Evolutionary conservation across 495 filamentous ascomycete species (phyloP).

Genomic region (Daldinia bambusicola): DNA sequence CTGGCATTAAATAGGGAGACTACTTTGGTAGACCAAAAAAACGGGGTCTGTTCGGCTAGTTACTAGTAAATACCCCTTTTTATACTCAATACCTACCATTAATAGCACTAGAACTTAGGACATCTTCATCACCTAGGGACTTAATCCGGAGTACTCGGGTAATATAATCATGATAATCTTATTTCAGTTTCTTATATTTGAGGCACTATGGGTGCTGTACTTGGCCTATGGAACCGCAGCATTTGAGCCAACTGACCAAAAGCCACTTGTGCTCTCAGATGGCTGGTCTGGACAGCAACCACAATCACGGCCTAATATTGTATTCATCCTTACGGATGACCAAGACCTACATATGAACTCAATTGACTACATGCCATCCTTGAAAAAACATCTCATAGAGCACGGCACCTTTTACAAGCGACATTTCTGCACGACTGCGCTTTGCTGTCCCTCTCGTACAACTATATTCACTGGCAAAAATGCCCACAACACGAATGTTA

Average conservation of each 20-base stretch:
- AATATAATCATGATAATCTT: background rate
- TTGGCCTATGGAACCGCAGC: slow-evolving; percentile 14
- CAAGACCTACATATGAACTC: slow-evolving; percentile 71
- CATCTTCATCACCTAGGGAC: background rate
- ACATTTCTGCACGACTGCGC: slow-evolving; percentile 70
- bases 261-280: slow-evolving; percentile 11
- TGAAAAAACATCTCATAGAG: slow-evolving; percentile 62
- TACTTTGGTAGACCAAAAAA: background rate
- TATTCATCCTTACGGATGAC: slow-evolving; percentile 74
- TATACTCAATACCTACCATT: background rate
- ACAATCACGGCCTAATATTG: slow-evolving; percentile 61
- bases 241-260: slow-evolving; percentile 33
- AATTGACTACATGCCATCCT: slow-evolving; percentile 65
- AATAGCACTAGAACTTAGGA: background rate
- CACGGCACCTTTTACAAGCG: slow-evolving; percentile 65
- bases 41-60: background rate
- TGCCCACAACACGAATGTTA: slow-evolving; percentile 81
- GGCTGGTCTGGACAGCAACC: background rate
- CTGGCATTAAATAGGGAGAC: background rate
- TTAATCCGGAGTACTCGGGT: background rate
- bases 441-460: slow-evolving; percentile 73
- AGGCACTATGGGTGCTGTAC: background rate
- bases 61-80: background rate
- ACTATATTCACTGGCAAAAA: slow-evolving; percentile 72
- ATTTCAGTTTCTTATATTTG: background rate